A percentile compares a stretch with the other conserved stretches of the same genome.
Conservation (phyloP, 164 flowering plant genomes). For the Sedum album region DNA sequence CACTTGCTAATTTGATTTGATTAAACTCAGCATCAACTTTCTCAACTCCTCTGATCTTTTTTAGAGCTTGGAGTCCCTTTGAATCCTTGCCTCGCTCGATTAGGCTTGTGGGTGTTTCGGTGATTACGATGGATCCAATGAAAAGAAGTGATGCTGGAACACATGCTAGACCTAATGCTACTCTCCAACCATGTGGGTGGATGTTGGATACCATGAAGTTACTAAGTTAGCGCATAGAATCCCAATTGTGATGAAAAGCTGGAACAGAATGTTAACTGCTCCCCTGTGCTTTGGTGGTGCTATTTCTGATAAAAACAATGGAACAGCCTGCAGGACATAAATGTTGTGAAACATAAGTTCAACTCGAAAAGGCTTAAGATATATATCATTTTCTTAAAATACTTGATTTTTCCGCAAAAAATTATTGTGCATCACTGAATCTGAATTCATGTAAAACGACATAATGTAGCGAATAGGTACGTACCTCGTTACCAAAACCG, state of each 20-base stretch:
- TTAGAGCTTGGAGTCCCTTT: constrained; percentile 22
- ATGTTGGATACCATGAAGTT: constrained; percentile 22
- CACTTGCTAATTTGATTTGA: constrained; percentile 24
- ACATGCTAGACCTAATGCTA: constrained; percentile 33
- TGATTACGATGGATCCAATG: constrained; percentile 34
- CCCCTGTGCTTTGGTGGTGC: constrained; percentile 40
- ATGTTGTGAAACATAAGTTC: neutral
- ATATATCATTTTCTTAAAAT: too few species aligned
- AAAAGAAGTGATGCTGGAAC: constrained; percentile 27
- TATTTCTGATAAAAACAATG: constrained; percentile 46
- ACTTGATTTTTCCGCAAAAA: too few species aligned
- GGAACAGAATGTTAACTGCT: constrained; percentile 43
- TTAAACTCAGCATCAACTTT: constrained; percentile 30
- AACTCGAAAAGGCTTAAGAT: neutral
- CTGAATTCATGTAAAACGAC: too few species aligned
- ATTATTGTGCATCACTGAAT: too few species aligned
- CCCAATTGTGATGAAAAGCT: constrained; percentile 38
- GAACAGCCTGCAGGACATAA: constrained; percentile 46
- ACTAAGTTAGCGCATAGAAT: constrained; percentile 33
- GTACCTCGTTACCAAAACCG: constrained; percentile 69
- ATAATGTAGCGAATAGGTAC: neutral
- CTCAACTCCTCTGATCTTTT: constrained; percentile 34
- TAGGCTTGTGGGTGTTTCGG: constrained; percentile 44
- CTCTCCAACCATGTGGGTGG: constrained; percentile 38
- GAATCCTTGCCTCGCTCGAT: constrained; percentile 23